Evolutionary conservation across 306 rosid genomes (phyloP), one percentile per base, ranked within the genome.

Genomic region (Cucurbita ficifolia): DNA sequence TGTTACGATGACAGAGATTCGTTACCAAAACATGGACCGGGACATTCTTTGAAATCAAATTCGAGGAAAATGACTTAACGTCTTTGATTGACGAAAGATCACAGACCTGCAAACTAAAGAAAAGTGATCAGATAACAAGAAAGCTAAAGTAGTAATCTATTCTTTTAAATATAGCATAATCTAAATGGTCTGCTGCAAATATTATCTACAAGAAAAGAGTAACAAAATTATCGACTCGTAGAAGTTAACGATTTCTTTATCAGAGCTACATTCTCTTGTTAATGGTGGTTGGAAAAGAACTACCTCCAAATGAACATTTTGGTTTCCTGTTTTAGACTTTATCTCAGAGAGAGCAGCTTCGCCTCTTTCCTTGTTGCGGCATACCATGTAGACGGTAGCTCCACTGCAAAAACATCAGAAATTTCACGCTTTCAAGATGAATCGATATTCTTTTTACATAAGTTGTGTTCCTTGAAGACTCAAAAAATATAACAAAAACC

Each of bases 351-450:
- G 82, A 57, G 98, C 98, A 71, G 87, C 95, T 84, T 90, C 89
- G 75, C 97, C 98, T 80, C 82, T 89, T 80, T 90, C 95, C 83
- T 86, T 89, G 63, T 86, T 94, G 54, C 96, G 97, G 70, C 98
- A 94, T 40, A 94, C 83, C 80, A 94, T 84, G 77, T 81, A 90
- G 39, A 94, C 95, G 58, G 85, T 86, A 12, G 95, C 98, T 56
- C 98, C 97, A 12, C 97, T 94, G 82, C 36, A 73, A 79, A 81
- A 68, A 6, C 14, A 75, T 2, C 18, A 10, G 6, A 36, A 45
- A 17, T 38, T 21, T 14, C 9, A 42, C 12, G 45, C 33, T 6
- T 1, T 29, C 19, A 62, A 2, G 18, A 13, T 9, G 42, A 67
- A 80, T 18, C 45, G 42, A 11, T 7, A 3, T 10, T 18, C 19